Base-by-base conservation (phyloP, 768 basidiomycete genomes). In the Psilocybe subaeruginosa region DNA sequence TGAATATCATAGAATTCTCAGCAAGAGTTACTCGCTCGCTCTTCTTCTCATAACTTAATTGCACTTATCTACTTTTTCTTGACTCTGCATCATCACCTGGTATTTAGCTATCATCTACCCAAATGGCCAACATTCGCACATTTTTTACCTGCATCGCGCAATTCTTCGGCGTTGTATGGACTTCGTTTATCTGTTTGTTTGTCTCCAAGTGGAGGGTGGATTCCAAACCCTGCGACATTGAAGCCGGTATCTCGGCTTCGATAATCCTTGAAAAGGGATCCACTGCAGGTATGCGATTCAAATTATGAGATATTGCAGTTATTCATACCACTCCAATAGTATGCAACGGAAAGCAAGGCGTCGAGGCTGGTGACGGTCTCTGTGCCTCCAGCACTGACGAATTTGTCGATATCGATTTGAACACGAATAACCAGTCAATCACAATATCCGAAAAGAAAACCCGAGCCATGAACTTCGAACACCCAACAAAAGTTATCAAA, bases 341-440 rank as follows among this genome's bases (percentile, higher is more conserved):
- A 27, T 31, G 16, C 33, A 35, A 48, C 2, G 17, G 27, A 14
- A 37, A 30, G 27, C 27, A 35, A 33, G 37, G 53, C 39, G 9
- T 58, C 19, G 56, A 53, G 6, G 27, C 56, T 29, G 35, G 41
- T 4, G 51, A 33, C 35, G 55, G 43, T 45, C 54, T 55, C 37
- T 17, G n/a, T 17, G 19, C 29, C 31, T 19, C 19, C 46, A 51
- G 29, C 55, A 46, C 27, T 12, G 30, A 8, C 27, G 45, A 48
- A 2, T 62, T 58, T 33, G 56, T 58, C 16, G 61, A 62, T 7
- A 58, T 54, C 43, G 56, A 62, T 31, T 16, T 62, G 45, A 48
- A 54, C 49, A 27, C 7, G 3, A 29, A 12, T 4, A 33, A 11
- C 7, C 30, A 37, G 31, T 6, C 54, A n/a, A 43, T 43, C 9